A percentile compares a stretch with the other conserved stretches of the same genome.
These are phyloP conservation scores for Phytophthora pseudosyringae DNA, from an alignment of 352 stramenopile species.

Conservation along the genomic window DNA sequence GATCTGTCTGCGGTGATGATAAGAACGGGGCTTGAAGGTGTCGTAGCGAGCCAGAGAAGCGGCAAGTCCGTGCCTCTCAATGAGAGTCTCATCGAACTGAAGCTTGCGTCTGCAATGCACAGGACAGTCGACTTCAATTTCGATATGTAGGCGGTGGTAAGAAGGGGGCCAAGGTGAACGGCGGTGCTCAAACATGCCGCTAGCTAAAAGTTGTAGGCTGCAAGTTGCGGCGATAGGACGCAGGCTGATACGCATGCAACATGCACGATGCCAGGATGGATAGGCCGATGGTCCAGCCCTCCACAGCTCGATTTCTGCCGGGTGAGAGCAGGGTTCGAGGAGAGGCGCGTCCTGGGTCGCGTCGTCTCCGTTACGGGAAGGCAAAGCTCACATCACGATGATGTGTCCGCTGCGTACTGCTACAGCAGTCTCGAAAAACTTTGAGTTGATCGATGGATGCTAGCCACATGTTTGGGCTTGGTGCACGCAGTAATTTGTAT, in stretches of 20 bases:
- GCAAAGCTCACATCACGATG: background rate
- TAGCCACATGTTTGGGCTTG: too few relatives aligned
- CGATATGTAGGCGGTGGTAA: background rate
- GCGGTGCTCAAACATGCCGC: too few relatives aligned
- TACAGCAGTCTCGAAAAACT: background rate
- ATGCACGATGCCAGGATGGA: background rate
- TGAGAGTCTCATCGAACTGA: background rate
- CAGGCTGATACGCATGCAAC: too few relatives aligned
- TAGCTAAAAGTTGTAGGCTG: background rate
- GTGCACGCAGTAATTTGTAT: too few relatives aligned
- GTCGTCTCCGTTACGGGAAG: background rate
- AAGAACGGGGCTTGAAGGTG: constrained; percentile 10
- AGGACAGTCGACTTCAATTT: background rate
- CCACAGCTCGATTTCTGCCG: constrained; percentile 7
- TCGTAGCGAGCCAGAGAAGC: constrained; percentile 25
- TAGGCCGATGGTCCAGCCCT: background rate
- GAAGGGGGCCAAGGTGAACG: too few relatives aligned
- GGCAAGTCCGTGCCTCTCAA: constrained; percentile 5
- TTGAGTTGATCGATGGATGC: background rate
- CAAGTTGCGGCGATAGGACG: background rate
- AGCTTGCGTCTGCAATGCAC: background rate
- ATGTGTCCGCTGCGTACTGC: constrained; percentile 8
- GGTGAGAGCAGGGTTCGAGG: constrained; percentile 7
- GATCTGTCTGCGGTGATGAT: constrained; percentile 20
- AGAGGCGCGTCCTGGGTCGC: constrained; percentile 1